phyloP scores from a whole-genome alignment of 1,284 basidiomycete species.

The Rhodotorula sp. region DNA sequence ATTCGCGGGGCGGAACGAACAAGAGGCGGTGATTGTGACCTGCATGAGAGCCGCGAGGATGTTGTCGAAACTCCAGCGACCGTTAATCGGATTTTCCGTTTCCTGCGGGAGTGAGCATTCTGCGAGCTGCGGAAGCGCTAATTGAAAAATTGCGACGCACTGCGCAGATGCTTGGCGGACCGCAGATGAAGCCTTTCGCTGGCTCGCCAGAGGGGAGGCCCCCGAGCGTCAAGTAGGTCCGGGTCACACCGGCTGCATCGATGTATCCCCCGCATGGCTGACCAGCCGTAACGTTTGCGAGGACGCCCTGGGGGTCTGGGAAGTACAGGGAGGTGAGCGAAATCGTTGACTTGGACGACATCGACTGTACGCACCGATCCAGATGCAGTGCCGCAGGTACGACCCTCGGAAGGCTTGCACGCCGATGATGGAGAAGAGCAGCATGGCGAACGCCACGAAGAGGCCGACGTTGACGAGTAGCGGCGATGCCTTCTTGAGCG shows the following conservation, averaged over 20 bases:
- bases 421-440: constrained; percentile 79
- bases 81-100: constrained; percentile 64
- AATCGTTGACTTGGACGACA: not conserved
- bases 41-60: constrained; percentile 80
- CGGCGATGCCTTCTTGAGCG: constrained; percentile 84
- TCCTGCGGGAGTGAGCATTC: constrained; percentile 52
- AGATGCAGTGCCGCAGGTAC: constrained; percentile 59
- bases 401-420: constrained; percentile 87
- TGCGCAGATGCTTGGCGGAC: constrained; percentile 72
- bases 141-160: constrained; percentile 50
- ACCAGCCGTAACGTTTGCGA: constrained; percentile 45
- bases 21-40: constrained; percentile 78
- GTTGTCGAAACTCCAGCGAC: constrained; percentile 83
- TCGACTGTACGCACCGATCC: constrained; percentile 45
- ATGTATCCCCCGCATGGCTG: constrained; percentile 78
- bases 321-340: not conserved
- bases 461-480: constrained; percentile 83
- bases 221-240: constrained; percentile 54
- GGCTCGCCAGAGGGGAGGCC: constrained; percentile 40
- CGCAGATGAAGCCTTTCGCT: constrained; percentile 75
- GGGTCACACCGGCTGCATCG: constrained; percentile 56
- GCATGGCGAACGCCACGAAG: constrained; percentile 86
- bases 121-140: not conserved
- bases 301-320: constrained; percentile 45
- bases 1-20: constrained; percentile 51